Evolutionary conservation across 176 grass and related monocot species (phyloP), one percentile per base, ranked within the genome.

Genomic region (Pontederia paniculata): DNA sequence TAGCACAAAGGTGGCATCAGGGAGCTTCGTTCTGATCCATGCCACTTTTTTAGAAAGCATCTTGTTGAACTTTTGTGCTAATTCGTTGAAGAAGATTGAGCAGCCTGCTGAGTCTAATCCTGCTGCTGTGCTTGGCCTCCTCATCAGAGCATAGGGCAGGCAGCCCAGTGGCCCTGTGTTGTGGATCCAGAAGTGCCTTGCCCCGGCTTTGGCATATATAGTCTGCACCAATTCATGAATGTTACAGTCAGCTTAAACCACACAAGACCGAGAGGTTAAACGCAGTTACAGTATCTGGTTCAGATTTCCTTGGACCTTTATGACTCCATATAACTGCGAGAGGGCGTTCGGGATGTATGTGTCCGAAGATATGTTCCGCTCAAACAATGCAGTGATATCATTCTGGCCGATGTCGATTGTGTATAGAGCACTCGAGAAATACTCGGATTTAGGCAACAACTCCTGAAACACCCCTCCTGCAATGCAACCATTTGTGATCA

Each of bases 131-230:
- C 77, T 16, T 74, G 74, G 57, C 44, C 64, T 0, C 78, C 48
- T n/a, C n/a, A n/a, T n/a, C 42, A 97, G 55, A 37, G 82, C 86
- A 18, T 90, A 97, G 20, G 86, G 77, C 44, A 97, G 86, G 69
- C 93, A 97, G 12, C 93, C 93, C 5, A 97, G 28, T 10, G 93
- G 93, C 9, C 93, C 93, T 0, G 93, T 97, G 77, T 78, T 90
- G 72, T 97, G 93, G 44, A 97, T 82, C 93, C 93, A 97, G 64
- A 97, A 97, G 77, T 72, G 74, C 65, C 67, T 87, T 42, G 74
- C 93, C 13, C 93, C n/a, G n/a, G n/a, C 93, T 3, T 63, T 64
- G 28, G 8, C 0, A 52, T 84, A 70, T 16, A 90, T 57, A 3
- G 1, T 68, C 93, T 97, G 80, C 70, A 67, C 5, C n/a, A 14